A percentile compares a stretch with the other conserved stretches of the same genome.
Evolutionary conservation across 2,329 filamentous ascomycete species (phyloP).

Genomic region (Setomelanomma holmii): DNA sequence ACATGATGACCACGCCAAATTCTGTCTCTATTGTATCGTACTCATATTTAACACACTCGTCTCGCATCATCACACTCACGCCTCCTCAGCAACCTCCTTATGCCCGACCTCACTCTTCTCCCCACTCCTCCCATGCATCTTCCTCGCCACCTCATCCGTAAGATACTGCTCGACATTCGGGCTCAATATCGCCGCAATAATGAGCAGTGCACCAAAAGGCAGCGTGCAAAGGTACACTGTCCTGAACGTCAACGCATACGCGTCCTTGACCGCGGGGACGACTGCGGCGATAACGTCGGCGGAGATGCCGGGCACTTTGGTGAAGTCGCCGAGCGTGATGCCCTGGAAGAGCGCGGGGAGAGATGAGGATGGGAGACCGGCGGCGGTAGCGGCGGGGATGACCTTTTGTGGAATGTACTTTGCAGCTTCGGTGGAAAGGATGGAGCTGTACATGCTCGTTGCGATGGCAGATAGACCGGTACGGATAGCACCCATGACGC

Average conservation of each 20-base stretch:
- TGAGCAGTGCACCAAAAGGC: constrained; percentile 44
- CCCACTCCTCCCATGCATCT: constrained; percentile 43
- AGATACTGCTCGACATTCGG: constrained; percentile 55
- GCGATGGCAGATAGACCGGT: constrained; percentile 32
- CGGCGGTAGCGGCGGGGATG: constrained; percentile 28
- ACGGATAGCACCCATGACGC: constrained; percentile 40
- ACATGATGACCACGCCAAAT: too few relatives aligned
- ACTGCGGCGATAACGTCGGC: constrained; percentile 40
- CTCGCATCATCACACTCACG: neutral
- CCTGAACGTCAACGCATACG: constrained; percentile 55
- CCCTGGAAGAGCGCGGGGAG: constrained; percentile 30
- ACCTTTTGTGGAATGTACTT: constrained; percentile 39
- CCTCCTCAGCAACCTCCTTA: constrained; percentile 26
- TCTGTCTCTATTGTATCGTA: too few relatives aligned
- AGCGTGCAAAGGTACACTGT: constrained; percentile 55
- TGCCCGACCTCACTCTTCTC: constrained; percentile 17
- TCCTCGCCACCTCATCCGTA: constrained; percentile 55
- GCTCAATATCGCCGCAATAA: constrained; percentile 48
- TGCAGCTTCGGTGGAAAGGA: constrained; percentile 34
- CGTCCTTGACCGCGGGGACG: constrained; percentile 44
- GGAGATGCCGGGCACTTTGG: constrained; percentile 34
- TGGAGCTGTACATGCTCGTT: constrained; percentile 40
- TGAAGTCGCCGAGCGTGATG: constrained; percentile 32
- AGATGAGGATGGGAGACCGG: constrained; percentile 31
- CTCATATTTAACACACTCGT: neutral